Percentiles rank a stretch among this genome's conserved stretches.
phyloP scores from a whole-genome alignment of 805 yeast species.

The Candida golubevii region DNA sequence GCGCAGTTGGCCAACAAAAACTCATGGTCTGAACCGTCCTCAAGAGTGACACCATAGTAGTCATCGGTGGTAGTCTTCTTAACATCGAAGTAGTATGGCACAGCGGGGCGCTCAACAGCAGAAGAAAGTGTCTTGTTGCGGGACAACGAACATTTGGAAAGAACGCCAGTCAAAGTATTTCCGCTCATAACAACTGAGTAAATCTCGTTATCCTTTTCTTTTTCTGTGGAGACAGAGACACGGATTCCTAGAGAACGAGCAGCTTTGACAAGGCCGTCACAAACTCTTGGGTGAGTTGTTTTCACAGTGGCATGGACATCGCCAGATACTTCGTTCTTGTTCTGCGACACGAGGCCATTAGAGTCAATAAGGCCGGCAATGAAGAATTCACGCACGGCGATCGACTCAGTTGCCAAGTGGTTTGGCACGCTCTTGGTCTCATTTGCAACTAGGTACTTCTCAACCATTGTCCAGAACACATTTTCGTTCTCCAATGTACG shows the following conservation, averaged over 20 bases:
- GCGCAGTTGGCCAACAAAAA: slow-evolving; percentile 9
- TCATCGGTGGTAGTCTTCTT: slow-evolving; percentile 2
- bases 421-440: slow-evolving; percentile 3
- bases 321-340: neutral
- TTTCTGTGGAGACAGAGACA: neutral
- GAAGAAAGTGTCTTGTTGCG: neutral
- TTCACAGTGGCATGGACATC: slow-evolving; percentile 1
- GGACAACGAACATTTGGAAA: slow-evolving; percentile 3
- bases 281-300: neutral
- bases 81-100: slow-evolving; percentile 1
- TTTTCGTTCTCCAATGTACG: slow-evolving; percentile 1
- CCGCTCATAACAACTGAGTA: slow-evolving; percentile 2
- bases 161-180: slow-evolving; percentile 2
- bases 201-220: neutral
- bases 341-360: neutral
- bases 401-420: slow-evolving; percentile 1
- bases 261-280: slow-evolving; percentile 5
- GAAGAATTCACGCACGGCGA: slow-evolving; percentile 6
- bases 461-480: slow-evolving; percentile 2
- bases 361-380: slow-evolving; percentile 8
- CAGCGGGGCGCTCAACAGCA: neutral
- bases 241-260: slow-evolving; percentile 8
- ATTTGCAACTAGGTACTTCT: slow-evolving; percentile 1
- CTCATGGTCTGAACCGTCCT: slow-evolving; percentile 7
- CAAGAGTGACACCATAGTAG: slow-evolving; percentile 8